Evolutionary conservation across 805 yeast species (phyloP), one percentile per base, ranked within the genome.

Genomic region (Candida boidinii): DNA sequence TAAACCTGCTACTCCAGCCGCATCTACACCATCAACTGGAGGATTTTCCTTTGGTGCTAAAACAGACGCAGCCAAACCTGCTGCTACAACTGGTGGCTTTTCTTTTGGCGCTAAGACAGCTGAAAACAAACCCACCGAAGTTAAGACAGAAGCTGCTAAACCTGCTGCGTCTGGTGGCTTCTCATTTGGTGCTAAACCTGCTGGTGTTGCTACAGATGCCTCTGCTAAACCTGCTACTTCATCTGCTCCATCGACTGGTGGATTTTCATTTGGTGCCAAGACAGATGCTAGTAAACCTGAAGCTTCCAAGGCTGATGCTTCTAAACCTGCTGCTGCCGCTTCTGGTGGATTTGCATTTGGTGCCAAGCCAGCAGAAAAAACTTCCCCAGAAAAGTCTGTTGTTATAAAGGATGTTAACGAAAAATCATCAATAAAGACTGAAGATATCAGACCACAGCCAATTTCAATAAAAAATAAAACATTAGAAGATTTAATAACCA

Each of bases 381-480:
- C 31, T 2, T 39, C 44, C 12, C 33, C 34, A 10, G 35, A 29
- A 30, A 8, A n/a, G 23, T 9, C 34, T 5, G 33, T 23, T 15
- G 14, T 19, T 6, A 38, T 44, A 20, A 51, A 53, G 31, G 41
- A 53, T 1, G 56, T 50, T 4, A 30, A 66, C 16, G 46, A 43
- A n/a, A 46, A 44, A 19, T 39, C 46, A 15, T 46, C 51, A 10
- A 46, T 51, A 3, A 65, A 67, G 34, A 59, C 76, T 2, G 76
- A 79, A 34, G 64, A 70, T 24, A 68, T 76, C 19, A 74, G 73
- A 39, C 79, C 86, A 4, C 68, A 76, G 36, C 81, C 82, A 21
- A 70, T 86, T 4, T 75, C 94, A 4, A 69, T 92, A 23, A 87
- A 84, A 46, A 92, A 92, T 58, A 86, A 86, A 54, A 86, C 96